phyloP scores from a whole-genome alignment of 2,329 filamentous ascomycete species.

The Arthrobotrys sphaeroides region DNA sequence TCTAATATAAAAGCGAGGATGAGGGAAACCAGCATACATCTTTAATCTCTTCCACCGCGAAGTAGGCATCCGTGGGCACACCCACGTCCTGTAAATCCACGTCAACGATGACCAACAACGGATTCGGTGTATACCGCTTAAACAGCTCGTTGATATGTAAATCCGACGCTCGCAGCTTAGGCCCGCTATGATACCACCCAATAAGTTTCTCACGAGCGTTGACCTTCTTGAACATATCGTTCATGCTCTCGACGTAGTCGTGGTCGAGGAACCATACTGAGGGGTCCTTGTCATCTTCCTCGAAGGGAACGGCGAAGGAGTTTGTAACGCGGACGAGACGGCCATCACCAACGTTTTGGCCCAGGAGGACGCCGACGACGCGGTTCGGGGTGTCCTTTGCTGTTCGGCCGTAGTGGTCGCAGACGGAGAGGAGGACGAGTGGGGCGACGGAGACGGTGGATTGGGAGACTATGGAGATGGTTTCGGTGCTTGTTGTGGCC shows the following conservation, averaged over 20 bases:
- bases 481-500: conserved; percentile 50
- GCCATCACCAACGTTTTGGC: conserved; percentile 94
- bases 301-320: conserved; percentile 98
- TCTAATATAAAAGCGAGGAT: conserved; percentile 2
- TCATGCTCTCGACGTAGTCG: conserved; percentile 99
- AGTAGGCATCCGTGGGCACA: conserved; percentile 97
- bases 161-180: conserved; percentile 95
- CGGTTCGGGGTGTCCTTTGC: conserved; percentile 87
- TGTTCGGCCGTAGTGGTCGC: conserved; percentile 97
- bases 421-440: conserved; percentile 94
- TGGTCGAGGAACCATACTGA: conserved; percentile 99
- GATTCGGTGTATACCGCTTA: conserved; percentile 98
- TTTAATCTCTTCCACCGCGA: conserved; percentile 99
- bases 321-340: conserved; percentile 85
- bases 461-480: conserved; percentile 51
- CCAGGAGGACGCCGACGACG: conserved; percentile 92
- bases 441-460: conserved; percentile 92
- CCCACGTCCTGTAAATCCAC: conserved; percentile 98
- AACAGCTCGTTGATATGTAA: conserved; percentile 99
- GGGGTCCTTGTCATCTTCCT: conserved; percentile 98
- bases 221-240: conserved; percentile 99
- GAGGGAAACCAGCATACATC: conserved; percentile 73
- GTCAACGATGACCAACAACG: conserved; percentile 95
- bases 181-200: conserved; percentile 99
- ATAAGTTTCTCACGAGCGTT: conserved; percentile 98